Percentiles rank a stretch among this genome's conserved stretches.
Evolutionary conservation across 129 eudicot species (phyloP).

Genomic region (Artemisia annua): DNA sequence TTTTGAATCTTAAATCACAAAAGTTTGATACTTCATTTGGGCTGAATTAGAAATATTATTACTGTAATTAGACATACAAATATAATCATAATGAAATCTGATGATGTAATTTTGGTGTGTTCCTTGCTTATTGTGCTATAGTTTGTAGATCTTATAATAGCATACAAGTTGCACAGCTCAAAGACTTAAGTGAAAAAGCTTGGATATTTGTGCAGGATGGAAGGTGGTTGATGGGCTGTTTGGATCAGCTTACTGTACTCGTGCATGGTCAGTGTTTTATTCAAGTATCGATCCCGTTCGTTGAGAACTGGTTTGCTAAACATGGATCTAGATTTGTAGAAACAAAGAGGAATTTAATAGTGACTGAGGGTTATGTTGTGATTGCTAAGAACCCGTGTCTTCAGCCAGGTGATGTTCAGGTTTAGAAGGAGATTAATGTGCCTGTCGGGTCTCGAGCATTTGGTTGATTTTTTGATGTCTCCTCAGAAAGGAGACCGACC

Average conservation of each 20-base stretch:
- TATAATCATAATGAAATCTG: too few species aligned
- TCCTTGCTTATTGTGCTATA: too few species aligned
- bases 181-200: neutral
- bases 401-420: neutral
- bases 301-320: neutral
- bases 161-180: neutral
- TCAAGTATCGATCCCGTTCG: neutral
- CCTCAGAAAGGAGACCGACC: slow-evolving; percentile 23
- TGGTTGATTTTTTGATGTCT: slow-evolving; percentile 13
- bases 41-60: too few species aligned
- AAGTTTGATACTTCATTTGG: too few species aligned
- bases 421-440: slow-evolving; percentile 3
- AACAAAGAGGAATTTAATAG: neutral
- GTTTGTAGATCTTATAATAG: neutral
- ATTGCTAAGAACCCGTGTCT: neutral
- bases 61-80: too few species aligned
- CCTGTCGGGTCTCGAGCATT: slow-evolving; percentile 10
- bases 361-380: neutral
- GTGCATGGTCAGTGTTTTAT: neutral
- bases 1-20: too few species aligned
- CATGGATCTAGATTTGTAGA: neutral
- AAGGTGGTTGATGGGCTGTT: neutral
- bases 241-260: neutral
- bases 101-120: too few species aligned
- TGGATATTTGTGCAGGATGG: neutral